A percentile compares a stretch with the other conserved stretches of the same genome.
Evolutionary conservation across 2,329 filamentous ascomycete genomes (phyloP).

Genomic region (Nakataea oryzae): DNA sequence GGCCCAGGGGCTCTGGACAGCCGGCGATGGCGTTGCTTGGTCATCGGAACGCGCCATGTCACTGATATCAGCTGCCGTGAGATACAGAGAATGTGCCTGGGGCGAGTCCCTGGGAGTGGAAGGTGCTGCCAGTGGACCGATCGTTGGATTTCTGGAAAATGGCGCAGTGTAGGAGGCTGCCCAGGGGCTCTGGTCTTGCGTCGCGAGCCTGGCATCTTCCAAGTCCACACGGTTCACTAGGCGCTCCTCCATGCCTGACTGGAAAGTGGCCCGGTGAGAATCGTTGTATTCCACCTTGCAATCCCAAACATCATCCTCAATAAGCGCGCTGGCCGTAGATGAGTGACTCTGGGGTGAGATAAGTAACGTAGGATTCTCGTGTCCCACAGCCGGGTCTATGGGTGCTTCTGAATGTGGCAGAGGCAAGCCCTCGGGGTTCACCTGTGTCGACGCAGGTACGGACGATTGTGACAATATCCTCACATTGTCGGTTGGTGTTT

Average conservation of each 20-base stretch:
- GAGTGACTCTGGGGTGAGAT: neutral
- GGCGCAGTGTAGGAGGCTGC: neutral
- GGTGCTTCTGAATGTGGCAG: neutral
- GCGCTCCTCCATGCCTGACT: neutral
- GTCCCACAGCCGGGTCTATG: too few relatives aligned
- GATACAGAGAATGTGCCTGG: neutral
- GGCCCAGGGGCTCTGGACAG: neutral
- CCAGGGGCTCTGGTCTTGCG: constrained; percentile 12
- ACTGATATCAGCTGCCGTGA: too few relatives aligned
- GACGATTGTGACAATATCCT: neutral
- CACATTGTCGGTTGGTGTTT: neutral
- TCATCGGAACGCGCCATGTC: neutral
- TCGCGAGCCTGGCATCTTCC: constrained; percentile 4
- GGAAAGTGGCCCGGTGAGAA: neutral
- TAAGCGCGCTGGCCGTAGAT: neutral
- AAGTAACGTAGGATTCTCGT: neutral
- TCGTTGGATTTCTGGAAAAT: neutral
- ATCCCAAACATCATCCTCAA: neutral
- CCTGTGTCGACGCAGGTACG: neutral
- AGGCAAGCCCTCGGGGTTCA: neutral
- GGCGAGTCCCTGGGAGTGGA: neutral
- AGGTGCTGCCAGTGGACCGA: neutral
- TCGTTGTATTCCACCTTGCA: neutral
- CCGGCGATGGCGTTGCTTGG: neutral
- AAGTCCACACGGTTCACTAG: neutral